Conservation (phyloP, 192 early-diverging fungal species). For the Coemansia sp. region DNA sequence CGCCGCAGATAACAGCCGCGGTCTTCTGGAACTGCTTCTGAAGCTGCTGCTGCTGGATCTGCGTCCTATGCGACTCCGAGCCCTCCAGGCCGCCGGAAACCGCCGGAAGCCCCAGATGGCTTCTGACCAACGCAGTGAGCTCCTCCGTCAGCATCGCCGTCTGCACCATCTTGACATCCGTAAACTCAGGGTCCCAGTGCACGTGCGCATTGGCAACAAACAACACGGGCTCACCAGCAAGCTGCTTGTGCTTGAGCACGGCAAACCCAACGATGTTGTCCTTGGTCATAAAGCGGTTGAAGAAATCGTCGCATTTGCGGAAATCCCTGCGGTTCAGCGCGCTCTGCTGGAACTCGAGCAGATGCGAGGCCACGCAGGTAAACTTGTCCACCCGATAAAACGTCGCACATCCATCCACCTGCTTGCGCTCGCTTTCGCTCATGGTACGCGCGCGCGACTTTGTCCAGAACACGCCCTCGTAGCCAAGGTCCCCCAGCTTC, state of each 20-base stretch:
- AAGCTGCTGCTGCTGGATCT: slow-evolving; percentile 44
- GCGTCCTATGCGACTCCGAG: slow-evolving; percentile 42
- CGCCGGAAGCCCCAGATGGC: slow-evolving; percentile 26
- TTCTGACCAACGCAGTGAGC: slow-evolving; percentile 62
- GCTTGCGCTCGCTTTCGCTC: slow-evolving; percentile 78
- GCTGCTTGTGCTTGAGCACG: slow-evolving; percentile 79
- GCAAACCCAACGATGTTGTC: slow-evolving; percentile 89
- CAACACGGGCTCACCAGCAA: slow-evolving; percentile 57
- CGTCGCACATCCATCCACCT: slow-evolving; percentile 94
- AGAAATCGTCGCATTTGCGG: slow-evolving; percentile 87
- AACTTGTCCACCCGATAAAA: slow-evolving; percentile 89
- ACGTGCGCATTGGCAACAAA: slow-evolving; percentile 88
- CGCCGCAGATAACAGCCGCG: slow-evolving; percentile 75
- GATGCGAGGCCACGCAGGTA: slow-evolving; percentile 72
- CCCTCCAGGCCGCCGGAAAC: slow-evolving; percentile 12
- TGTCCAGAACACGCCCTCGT: slow-evolving; percentile 90
- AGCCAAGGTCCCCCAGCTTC: slow-evolving; percentile 64
- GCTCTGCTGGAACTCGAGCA: slow-evolving; percentile 93
- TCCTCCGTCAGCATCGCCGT: slow-evolving; percentile 92
- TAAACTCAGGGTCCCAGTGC: slow-evolving; percentile 89
- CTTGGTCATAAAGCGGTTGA: slow-evolving; percentile 96
- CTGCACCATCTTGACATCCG: slow-evolving; percentile 96
- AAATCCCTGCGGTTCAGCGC: slow-evolving; percentile 85
- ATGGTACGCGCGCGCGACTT: slow-evolving; percentile 95
- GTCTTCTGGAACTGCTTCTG: slow-evolving; percentile 55